Base-by-base conservation (phyloP, 2,329 filamentous ascomycete genomes). In the Paracorniculantispora psalliotae region DNA sequence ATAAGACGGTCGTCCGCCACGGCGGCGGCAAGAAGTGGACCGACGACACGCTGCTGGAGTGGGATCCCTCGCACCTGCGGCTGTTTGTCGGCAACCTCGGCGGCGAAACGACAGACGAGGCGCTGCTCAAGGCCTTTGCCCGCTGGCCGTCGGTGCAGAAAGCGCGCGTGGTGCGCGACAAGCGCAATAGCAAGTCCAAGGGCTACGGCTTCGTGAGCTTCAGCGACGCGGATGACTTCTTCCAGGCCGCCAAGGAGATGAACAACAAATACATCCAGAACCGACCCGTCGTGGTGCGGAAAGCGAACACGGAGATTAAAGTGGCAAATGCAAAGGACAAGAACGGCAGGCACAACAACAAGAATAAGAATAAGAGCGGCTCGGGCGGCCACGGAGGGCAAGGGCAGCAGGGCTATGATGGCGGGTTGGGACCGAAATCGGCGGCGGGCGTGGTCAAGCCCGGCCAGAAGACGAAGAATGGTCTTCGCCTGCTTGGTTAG, bases 251-350 rank as follows among this genome's bases (percentile, higher is more conserved):
- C 67, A 92, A 94, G 76, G 93, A 97, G 77, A 97, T 97, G 94
- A 90, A 97, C 69, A 92, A 92, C 67, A 97, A 99, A 77, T 99
- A 99, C 75, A 97, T 99, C 70, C 93, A 96, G 68, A 97, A 92
- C 72, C 94, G 97, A 73, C 94, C 94, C 0, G 90, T 97, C 28
- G 79, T 90, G 26, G 83, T 97, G 65, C 87, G 90, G 73, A 90
- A 94, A 72, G 91, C 90, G 64, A 96, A 88, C 65, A 96, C 93
- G 6, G 92, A 97, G 73, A 91, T 99, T 73, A 91, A 90, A 70
- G 85, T 91, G 4, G 81, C 86, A 13, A 81, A 81, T n/a, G 81
- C 84, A 65, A 86, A 84, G 68, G 87, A 89, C 46, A 83, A 84
- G 66, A 71, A 77, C 57, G 70, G 71, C 28, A 66, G 67, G 35